Evolutionary conservation across 768 basidiomycete genomes (phyloP), one percentile per base, ranked within the genome.

Genomic region (Auriscalpium vulgare): DNA sequence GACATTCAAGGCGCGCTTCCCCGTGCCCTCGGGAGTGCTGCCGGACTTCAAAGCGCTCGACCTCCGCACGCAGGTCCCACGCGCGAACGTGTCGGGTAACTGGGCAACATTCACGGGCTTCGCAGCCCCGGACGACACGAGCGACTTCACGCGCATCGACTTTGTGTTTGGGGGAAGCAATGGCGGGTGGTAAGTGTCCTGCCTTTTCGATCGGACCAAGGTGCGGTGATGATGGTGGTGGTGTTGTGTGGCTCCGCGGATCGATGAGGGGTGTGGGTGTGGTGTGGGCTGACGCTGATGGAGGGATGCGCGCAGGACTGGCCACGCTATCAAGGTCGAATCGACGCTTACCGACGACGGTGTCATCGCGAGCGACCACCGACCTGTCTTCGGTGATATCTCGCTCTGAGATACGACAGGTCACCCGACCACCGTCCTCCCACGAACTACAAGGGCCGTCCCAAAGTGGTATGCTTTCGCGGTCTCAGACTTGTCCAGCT

Each of bases 101-200:
- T 77, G 73, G 66, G 75, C 76, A 5, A 81, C 80, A 4, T 81
- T 75, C 62, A 80, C 80, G 2, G 80, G 77, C 0, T 83, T 81
- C 62, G 66, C 66, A 13, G 61, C 64, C n/a, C 73, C 76, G 6
- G 67, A 70, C 8, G 71, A 76, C 50, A 53, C 52, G n/a, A 45
- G 52, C 40, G 34, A 45, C 16, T 53, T 37, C 34, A 34, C 43
- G 58, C 66, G 78, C 51, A 81, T 82, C 56, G 80, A 81, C 59
- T 81, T 81, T 59, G 67, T 80, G 1, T 76, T 79, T 53, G 80
- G 78, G n/a, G 76, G 75, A 8, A 77, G 68, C 49, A 77, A 73
- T 51, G 61, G 69, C 5, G 70, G 70, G 53, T 78, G 79, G 75
- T 78, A 64, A 62, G 77, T 67, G 21, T 14, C 8, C 38, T 47